Evolutionary conservation across 2,329 filamentous ascomycete species (phyloP).

Genomic region (Ascochyta pisi): DNA sequence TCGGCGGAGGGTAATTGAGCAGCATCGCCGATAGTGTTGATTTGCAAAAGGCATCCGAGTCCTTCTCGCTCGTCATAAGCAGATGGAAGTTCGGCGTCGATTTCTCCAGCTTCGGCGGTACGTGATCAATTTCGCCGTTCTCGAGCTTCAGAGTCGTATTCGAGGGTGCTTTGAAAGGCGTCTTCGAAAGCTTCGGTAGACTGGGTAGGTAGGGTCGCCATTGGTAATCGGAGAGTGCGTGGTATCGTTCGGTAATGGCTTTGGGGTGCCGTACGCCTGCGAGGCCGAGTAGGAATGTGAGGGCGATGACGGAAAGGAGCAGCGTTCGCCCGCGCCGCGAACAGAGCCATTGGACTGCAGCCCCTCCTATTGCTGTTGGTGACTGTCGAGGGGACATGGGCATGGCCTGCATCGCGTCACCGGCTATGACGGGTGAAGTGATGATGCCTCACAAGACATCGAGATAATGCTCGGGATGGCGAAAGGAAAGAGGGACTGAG

Average conservation of each 20-base stretch:
- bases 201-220: constrained; percentile 40
- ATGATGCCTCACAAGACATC: not conserved
- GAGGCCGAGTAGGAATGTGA: constrained; percentile 27
- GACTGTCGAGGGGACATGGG: constrained; percentile 36
- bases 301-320: constrained; percentile 28
- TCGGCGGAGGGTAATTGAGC: constrained; percentile 66
- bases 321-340: constrained; percentile 40
- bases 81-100: constrained; percentile 59
- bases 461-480: not conserved
- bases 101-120: constrained; percentile 42
- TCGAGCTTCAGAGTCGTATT: constrained; percentile 45
- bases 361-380: constrained; percentile 32
- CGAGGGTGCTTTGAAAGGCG: constrained; percentile 41
- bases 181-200: constrained; percentile 32
- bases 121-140: constrained; percentile 36
- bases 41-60: constrained; percentile 62
- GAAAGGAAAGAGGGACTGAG: not conserved
- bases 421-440: constrained; percentile 24
- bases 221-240: constrained; percentile 36
- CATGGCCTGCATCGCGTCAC: constrained; percentile 33
- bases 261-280: constrained; percentile 19
- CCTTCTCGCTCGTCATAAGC: constrained; percentile 58
- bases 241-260: constrained; percentile 37
- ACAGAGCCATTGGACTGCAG: constrained; percentile 39
- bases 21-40: constrained; percentile 64